Evolutionary conservation across 2,329 filamentous ascomycete species (phyloP).

Genomic region (Pseudogymnoascus sp.): DNA sequence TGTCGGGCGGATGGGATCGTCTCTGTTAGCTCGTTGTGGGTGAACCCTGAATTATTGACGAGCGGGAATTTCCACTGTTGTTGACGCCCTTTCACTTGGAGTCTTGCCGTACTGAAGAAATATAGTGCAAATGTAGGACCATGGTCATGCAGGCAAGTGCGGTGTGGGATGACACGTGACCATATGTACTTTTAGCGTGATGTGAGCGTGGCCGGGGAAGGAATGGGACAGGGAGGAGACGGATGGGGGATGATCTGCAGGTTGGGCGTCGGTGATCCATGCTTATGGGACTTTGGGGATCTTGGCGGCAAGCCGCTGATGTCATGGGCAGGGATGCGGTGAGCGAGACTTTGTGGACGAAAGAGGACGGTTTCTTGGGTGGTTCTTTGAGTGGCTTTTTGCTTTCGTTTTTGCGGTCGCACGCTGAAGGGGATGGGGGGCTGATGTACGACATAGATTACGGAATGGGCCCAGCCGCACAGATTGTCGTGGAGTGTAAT

Average conservation of each 20-base stretch:
- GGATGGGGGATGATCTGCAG: neutral
- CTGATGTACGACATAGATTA: constrained; percentile 6
- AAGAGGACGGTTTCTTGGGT: neutral
- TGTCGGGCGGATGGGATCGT: neutral
- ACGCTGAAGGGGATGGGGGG: neutral
- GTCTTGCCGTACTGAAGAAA: neutral
- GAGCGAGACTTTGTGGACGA: neutral
- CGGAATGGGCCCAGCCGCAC: neutral
- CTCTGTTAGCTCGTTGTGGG: neutral
- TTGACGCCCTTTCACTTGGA: neutral
- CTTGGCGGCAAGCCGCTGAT: constrained; percentile 4
- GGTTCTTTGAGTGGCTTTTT: neutral
- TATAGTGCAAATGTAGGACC: neutral
- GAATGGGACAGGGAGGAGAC: neutral
- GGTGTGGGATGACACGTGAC: constrained; percentile 2
- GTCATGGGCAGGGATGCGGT: neutral
- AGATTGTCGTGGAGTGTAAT: neutral
- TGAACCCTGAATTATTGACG: neutral
- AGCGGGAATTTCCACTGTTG: neutral
- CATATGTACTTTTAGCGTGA: neutral
- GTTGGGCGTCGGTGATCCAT: neutral
- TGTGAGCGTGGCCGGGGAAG: constrained; percentile 1
- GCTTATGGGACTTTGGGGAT: neutral
- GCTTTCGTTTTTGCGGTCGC: neutral
- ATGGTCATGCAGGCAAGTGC: neutral